These are phyloP conservation scores for Pholiota adiposa DNA, from an alignment of 1,284 basidiomycete genomes.

Conservation along the genomic window DNA sequence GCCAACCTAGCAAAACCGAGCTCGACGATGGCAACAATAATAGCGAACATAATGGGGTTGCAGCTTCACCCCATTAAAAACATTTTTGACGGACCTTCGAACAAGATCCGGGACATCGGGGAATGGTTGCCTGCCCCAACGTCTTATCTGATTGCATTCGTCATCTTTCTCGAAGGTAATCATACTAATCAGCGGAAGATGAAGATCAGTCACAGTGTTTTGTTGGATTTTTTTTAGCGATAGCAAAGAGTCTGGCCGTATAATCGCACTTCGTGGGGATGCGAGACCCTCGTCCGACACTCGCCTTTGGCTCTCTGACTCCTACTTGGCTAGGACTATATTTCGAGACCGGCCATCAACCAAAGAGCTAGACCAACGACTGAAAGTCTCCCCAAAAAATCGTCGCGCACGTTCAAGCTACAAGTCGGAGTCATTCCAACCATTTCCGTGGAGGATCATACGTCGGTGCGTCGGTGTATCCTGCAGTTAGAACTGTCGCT, in stretches of 20 bases:
- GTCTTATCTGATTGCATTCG: background rate
- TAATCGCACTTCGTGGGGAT: slow-evolving; percentile 5
- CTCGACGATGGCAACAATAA: no score
- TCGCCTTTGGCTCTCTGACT: no score
- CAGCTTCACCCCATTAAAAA: no score
- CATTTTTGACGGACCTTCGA: no score
- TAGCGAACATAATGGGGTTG: no score
- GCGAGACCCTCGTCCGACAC: background rate
- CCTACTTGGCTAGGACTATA: background rate
- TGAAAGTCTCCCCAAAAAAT: background rate
- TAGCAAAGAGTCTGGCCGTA: background rate
- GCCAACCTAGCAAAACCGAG: no score
- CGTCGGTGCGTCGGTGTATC: no score
- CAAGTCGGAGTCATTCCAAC: no score
- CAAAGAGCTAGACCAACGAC: background rate
- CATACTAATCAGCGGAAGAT: background rate
- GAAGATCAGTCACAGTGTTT: background rate
- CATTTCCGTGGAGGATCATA: background rate
- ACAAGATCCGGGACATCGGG: background rate
- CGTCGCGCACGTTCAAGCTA: background rate
- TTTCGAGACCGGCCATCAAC: background rate
- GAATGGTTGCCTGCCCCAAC: background rate
- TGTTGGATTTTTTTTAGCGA: background rate
- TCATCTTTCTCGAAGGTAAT: no score
- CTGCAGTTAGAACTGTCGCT: background rate